Percentiles rank a stretch among this genome's conserved stretches.
phyloP scores from a whole-genome alignment of 345 rosid genomes.

The Corymbia maculata region DNA sequence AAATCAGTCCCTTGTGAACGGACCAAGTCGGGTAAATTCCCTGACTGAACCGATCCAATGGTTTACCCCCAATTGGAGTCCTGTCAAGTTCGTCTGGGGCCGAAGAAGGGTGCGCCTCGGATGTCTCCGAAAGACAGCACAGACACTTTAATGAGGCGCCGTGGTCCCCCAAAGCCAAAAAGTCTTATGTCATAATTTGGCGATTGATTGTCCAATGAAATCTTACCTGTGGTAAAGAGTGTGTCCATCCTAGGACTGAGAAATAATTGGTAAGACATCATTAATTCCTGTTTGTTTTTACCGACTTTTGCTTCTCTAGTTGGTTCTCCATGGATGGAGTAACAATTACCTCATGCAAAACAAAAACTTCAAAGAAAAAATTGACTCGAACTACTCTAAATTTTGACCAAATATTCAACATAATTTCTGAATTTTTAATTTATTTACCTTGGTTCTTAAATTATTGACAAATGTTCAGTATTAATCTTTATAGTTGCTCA shows the following conservation, averaged over 20 bases:
- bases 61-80: background rate
- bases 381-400: too few species aligned
- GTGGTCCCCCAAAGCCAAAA: background rate
- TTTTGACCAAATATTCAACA: background rate
- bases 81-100: background rate
- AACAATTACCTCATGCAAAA: background rate
- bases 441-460: too few species aligned
- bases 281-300: background rate
- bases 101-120: background rate
- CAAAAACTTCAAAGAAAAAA: background rate
- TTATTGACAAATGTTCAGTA: background rate
- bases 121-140: background rate
- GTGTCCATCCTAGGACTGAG: background rate
- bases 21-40: background rate
- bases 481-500: background rate
- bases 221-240: background rate
- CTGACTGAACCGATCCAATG: background rate
- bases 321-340: background rate
- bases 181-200: background rate
- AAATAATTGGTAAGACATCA: background rate
- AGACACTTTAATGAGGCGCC: background rate
- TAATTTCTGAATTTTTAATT: background rate
- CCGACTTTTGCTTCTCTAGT: background rate
- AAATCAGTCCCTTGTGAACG: background rate
- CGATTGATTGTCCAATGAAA: background rate